Conservation (phyloP, 345 rosid species). For the Schrenkiella parvula region DNA sequence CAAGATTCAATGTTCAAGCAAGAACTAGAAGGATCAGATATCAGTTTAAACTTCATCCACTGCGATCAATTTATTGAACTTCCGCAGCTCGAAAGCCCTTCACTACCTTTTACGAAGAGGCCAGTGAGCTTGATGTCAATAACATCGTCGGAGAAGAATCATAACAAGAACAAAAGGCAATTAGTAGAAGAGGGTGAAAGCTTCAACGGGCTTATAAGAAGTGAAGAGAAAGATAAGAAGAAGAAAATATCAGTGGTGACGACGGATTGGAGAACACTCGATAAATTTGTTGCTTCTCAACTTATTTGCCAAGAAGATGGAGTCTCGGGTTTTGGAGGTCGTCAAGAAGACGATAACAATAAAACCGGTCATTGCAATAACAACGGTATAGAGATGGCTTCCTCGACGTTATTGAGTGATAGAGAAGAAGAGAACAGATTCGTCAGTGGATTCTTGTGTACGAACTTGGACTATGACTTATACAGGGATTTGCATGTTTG, state of each 20-base stretch:
- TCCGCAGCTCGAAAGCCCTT: slow-evolving; percentile 91
- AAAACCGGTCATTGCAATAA: slow-evolving; percentile 1
- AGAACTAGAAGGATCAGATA: slow-evolving; percentile 57
- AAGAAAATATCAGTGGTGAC: slow-evolving; percentile 31
- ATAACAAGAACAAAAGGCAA: slow-evolving; percentile 14
- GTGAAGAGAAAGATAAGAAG: slow-evolving; percentile 22
- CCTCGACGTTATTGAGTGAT: slow-evolving; percentile 48
- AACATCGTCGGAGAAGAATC: slow-evolving; percentile 30
- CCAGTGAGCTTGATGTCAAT: slow-evolving; percentile 32
- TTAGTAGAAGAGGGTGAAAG: slow-evolving; percentile 29
- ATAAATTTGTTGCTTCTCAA: slow-evolving; percentile 95
- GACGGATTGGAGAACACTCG: slow-evolving; percentile 87
- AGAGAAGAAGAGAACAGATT: slow-evolving; percentile 46
- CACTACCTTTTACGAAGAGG: slow-evolving; percentile 55
- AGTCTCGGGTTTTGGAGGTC: slow-evolving; percentile 32
- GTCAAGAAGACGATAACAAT: background rate
- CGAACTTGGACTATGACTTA: slow-evolving; percentile 46
- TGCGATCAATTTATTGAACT: slow-evolving; percentile 64
- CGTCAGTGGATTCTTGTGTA: slow-evolving; percentile 44
- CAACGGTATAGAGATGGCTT: slow-evolving; percentile 7
- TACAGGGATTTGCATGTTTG: slow-evolving; percentile 60
- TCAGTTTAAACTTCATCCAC: slow-evolving; percentile 46
- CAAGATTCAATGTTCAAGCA: slow-evolving; percentile 66
- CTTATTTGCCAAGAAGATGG: slow-evolving; percentile 65
- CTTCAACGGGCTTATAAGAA: slow-evolving; percentile 6